These are phyloP conservation scores for Aspergillus neoniger DNA, from an alignment of 2,329 filamentous ascomycete genomes.

Conservation along the genomic window DNA sequence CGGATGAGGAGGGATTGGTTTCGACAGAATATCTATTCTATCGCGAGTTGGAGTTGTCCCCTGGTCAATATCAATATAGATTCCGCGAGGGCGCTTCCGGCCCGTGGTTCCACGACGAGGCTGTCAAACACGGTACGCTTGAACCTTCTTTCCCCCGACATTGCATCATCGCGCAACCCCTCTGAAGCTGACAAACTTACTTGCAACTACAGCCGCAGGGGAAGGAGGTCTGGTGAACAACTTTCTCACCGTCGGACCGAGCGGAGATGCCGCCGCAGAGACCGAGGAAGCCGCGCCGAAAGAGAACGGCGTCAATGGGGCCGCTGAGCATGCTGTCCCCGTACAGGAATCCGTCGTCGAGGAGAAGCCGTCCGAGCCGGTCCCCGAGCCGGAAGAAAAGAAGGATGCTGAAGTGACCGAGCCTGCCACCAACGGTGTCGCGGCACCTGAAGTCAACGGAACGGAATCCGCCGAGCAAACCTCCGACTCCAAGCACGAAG, in stretches of 20 bases:
- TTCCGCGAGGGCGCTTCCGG: conserved; percentile 28
- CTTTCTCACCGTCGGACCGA: conserved; percentile 18
- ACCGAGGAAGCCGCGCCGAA: conserved; percentile 6
- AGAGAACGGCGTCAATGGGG: conserved; percentile 11
- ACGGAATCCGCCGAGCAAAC: conserved; percentile 8
- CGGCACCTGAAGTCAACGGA: conserved; percentile 18
- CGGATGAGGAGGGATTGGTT: conserved; percentile 19
- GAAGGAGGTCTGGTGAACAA: conserved; percentile 29
- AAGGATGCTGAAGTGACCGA: conserved; percentile 9
- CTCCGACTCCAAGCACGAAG: conserved; percentile 10
- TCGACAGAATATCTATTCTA: conserved; percentile 26
- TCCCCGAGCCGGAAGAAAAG: conserved; percentile 12
- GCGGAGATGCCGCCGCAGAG: not conserved
- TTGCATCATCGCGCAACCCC: not conserved
- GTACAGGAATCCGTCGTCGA: conserved; percentile 10
- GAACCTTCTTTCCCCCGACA: not conserved
- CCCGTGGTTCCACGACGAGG: conserved; percentile 31
- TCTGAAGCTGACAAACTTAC: conserved; percentile 6
- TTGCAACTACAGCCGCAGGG: conserved; percentile 21
- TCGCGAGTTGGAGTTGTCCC: conserved; percentile 19
- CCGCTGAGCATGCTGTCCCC: not conserved
- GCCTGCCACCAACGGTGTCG: conserved; percentile 6
- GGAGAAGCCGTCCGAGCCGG: conserved; percentile 9
- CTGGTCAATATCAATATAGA: conserved; percentile 30
- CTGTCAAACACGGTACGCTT: conserved; percentile 29